Evolutionary conservation across 495 filamentous ascomycete species (phyloP).

Genomic region (Hypoxylon fuscum): DNA sequence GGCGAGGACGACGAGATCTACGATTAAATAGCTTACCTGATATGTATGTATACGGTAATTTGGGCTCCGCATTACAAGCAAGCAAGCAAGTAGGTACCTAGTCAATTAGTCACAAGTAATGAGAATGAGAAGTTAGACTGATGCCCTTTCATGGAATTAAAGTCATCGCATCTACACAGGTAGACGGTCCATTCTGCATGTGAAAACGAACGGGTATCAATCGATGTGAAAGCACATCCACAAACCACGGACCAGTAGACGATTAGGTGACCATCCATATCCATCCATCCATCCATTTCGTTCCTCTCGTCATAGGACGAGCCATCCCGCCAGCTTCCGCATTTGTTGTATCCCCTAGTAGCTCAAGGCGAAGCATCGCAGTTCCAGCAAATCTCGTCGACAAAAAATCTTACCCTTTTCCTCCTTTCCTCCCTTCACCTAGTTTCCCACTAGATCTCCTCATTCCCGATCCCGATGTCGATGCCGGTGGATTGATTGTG

Average conservation of each 20-base stretch:
- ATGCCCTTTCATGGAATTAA: neutral
- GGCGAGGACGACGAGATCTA: constrained; percentile 57
- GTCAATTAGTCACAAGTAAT: neutral
- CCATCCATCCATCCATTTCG: neutral
- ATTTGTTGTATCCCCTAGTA: too few species aligned
- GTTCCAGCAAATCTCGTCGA: too few species aligned
- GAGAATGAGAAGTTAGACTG: neutral
- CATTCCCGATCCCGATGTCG: neutral
- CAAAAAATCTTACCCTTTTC: too few species aligned
- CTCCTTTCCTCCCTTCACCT: neutral
- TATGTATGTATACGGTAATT: neutral
- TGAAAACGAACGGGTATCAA: too few species aligned
- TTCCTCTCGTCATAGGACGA: too few species aligned
- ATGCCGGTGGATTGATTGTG: neutral
- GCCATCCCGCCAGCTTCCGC: too few species aligned
- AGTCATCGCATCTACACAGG: neutral
- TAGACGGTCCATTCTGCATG: too few species aligned
- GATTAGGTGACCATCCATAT: neutral
- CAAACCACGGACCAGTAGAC: too few species aligned
- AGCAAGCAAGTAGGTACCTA: too few species aligned
- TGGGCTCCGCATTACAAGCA: too few species aligned
- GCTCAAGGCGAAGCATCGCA: too few species aligned
- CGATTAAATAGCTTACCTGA: constrained; percentile 9
- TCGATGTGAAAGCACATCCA: too few species aligned
- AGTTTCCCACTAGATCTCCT: neutral